These are phyloP conservation scores for Heteromeles arbutifolia DNA, from an alignment of 306 rosid species.

Conservation along the genomic window DNA sequence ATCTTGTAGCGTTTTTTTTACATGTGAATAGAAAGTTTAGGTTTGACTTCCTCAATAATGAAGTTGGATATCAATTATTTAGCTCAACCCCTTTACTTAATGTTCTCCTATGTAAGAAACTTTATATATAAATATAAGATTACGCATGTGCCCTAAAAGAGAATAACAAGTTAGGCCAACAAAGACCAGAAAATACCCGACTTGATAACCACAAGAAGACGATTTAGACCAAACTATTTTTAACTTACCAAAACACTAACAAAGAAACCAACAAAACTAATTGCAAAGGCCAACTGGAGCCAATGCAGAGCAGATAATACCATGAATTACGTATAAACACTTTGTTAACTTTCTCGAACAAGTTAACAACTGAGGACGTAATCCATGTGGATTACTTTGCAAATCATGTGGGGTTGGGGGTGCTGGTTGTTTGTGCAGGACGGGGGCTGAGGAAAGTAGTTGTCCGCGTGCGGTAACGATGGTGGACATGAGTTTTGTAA, in stretches of 20 bases:
- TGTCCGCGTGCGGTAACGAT: too few relatives aligned
- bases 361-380: background rate
- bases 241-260: background rate
- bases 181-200: background rate
- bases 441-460: too few relatives aligned
- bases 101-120: too few relatives aligned
- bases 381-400: background rate
- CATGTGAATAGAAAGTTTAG: too few relatives aligned
- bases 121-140: too few relatives aligned
- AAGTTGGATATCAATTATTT: too few relatives aligned
- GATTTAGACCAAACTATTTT: background rate
- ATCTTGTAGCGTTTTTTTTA: too few relatives aligned
- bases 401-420: too few relatives aligned
- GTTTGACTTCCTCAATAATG: too few relatives aligned
- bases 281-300: background rate
- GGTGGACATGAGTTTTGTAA: too few relatives aligned
- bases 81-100: too few relatives aligned
- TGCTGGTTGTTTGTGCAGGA: too few relatives aligned
- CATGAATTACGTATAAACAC: background rate
- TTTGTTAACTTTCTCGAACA: background rate
- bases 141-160: background rate
- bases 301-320: background rate
- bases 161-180: background rate
- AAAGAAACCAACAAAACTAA: background rate
- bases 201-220: background rate